Evolutionary conservation across 2,329 filamentous ascomycete species (phyloP).

Genomic region (Penicillium thymicola): DNA sequence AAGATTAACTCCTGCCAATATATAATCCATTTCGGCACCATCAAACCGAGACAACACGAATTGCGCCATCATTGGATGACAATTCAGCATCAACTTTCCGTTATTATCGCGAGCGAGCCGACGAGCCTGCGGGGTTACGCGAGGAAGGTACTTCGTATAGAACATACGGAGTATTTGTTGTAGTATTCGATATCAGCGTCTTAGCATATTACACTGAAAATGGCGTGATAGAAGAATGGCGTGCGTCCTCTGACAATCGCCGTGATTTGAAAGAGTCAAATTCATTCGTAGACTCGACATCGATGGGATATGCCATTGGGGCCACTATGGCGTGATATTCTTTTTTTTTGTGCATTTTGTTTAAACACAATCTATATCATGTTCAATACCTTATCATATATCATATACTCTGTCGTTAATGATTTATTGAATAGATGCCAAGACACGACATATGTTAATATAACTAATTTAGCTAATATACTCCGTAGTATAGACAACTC

Average conservation of each 20-base stretch:
- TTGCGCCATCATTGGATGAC: slow-evolving; percentile 15
- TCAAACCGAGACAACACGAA: slow-evolving; percentile 1
- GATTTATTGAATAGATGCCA: neutral
- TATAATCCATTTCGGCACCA: slow-evolving; percentile 10
- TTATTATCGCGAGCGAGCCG: neutral
- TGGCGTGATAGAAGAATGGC: slow-evolving; percentile 8
- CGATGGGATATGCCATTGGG: too few relatives aligned
- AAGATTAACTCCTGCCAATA: neutral
- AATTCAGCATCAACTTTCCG: neutral
- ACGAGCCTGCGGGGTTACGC: slow-evolving; percentile 1
- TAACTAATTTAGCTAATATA: neutral
- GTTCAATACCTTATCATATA: neutral
- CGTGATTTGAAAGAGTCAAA: neutral
- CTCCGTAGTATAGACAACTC: neutral
- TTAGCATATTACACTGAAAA: slow-evolving; percentile 2
- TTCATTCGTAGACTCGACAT: too few relatives aligned
- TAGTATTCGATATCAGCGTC: too few relatives aligned
- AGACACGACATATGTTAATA: neutral
- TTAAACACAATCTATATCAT: neutral
- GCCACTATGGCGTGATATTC: neutral
- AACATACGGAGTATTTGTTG: neutral
- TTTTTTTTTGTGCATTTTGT: neutral
- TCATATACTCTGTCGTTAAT: neutral
- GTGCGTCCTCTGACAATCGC: neutral
- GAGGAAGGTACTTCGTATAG: neutral